Conservation (phyloP, 1,284 basidiomycete species). For the Anthracocystis setariae region DNA sequence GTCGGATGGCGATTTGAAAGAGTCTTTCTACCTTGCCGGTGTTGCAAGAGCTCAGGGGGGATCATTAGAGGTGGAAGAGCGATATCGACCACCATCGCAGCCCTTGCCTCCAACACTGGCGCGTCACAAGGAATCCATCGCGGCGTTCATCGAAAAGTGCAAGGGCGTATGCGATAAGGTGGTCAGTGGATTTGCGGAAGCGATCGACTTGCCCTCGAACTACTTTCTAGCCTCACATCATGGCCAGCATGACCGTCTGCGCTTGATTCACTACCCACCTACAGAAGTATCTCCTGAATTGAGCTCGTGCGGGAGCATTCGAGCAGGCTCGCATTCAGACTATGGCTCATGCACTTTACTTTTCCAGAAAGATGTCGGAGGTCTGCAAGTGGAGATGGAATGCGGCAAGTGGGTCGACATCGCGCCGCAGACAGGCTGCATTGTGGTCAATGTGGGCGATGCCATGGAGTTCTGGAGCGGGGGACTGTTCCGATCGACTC, state of each 20-base stretch:
- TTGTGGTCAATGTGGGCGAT: conserved; percentile 85
- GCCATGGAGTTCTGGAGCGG: conserved; percentile 71
- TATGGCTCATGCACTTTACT: conserved; percentile 85
- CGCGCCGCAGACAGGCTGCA: conserved; percentile 79
- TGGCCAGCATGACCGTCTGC: conserved; percentile 52
- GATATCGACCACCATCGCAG: conserved; percentile 34
- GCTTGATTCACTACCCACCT: conserved; percentile 60
- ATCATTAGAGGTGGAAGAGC: not conserved
- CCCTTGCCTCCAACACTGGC: conserved; percentile 33
- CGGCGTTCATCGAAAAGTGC: conserved; percentile 45
- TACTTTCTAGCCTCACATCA: conserved; percentile 44
- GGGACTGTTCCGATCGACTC: conserved; percentile 52
- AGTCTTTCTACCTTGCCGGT: conserved; percentile 56
- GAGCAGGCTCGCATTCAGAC: conserved; percentile 70
- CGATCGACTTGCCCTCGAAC: conserved; percentile 31
- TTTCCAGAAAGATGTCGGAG: conserved; percentile 86
- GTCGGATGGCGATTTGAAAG: conserved; percentile 55
- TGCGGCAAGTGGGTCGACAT: conserved; percentile 74
- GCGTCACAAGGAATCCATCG: conserved; percentile 16
- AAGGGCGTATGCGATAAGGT: conserved; percentile 38
- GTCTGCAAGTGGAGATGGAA: conserved; percentile 75
- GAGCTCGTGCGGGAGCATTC: conserved; percentile 27
- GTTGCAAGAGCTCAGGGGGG: conserved; percentile 15
- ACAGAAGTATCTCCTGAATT: conserved; percentile 10
- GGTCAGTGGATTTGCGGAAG: conserved; percentile 48